Base-by-base conservation (phyloP, 2,329 filamentous ascomycete species). In the Lachnellula arida region DNA sequence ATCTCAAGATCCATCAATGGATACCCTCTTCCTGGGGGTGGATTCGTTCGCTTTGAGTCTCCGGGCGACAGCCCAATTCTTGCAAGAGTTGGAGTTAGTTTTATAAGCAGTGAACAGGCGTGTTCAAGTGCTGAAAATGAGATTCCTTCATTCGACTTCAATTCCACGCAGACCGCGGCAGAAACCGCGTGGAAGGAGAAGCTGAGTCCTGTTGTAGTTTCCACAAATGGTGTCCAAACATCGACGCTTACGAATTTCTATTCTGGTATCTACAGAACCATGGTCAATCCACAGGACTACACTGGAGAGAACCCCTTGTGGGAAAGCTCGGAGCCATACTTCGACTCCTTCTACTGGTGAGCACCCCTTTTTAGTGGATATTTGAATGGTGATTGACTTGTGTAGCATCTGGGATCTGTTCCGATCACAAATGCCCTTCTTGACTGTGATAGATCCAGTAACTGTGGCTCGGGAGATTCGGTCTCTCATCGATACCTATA, bases 241-340 rank as follows among this genome's bases (percentile, higher is more conserved):
- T 76, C 79, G 0, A 67, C 86, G 1, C 72, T 84, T 54, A 81
- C 68, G 14, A 81, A 81, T 35, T 88, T 89, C 61, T 89, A 86
- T 75, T 87, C 82, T 47, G 86, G 84, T 4, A 78, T 86, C 17
- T 89, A 89, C 67, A 75, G 86, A 12, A 80, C 82, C 2, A 81
- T 88, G 79, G 81, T 89, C 59, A 85, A 81, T 50, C 86, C 86
- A 2, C 86, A 89, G 63, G 86, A 89, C 61, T 88, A 88, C 61
- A 89, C 86, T 0, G 85, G 84, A 0, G 87, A 90, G 66, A 90
- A 89, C 53, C 85, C 85, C 0, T 66, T 83, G 0, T 90, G 86
- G 85, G 61, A 78, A 4, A 84, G 80, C 47, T 74, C 74, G 1
- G 85, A 88, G 68, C 86, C 86, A 1, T 89, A 89, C 64, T 90